These are phyloP conservation scores for Amniculicola lignicola DNA, from an alignment of 495 filamentous ascomycete species.

Conservation along the genomic window DNA sequence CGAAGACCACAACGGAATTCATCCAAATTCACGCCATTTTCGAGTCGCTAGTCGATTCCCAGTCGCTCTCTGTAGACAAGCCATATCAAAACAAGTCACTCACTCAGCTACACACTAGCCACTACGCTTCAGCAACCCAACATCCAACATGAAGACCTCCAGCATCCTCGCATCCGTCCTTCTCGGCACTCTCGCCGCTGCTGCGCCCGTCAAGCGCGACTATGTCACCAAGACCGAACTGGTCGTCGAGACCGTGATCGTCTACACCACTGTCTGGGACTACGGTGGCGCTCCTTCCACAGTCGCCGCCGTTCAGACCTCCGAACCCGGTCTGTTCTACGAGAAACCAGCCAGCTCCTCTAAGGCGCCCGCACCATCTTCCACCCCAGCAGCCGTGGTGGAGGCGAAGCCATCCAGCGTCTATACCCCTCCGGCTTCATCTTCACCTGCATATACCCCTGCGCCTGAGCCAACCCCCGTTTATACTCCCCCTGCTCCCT, in stretches of 20 bases:
- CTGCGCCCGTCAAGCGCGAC: slow-evolving; percentile 25
- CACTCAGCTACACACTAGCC: slow-evolving; percentile 4
- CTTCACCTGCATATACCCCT: neutral
- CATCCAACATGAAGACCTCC: slow-evolving; percentile 30
- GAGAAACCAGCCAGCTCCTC: slow-evolving; percentile 16
- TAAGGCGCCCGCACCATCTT: neutral
- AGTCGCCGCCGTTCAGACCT: neutral
- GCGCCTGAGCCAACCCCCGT: neutral
- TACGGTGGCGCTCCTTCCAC: neutral
- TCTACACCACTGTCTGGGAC: slow-evolving; percentile 26
- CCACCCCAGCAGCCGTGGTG: neutral
- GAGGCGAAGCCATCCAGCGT: neutral
- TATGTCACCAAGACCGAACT: slow-evolving; percentile 23
- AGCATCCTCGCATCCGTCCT: slow-evolving; percentile 23
- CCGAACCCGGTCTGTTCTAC: slow-evolving; percentile 18
- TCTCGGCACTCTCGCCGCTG: slow-evolving; percentile 19
- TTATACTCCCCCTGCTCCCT: neutral
- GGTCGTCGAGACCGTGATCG: slow-evolving; percentile 21
- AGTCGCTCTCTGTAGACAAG: slow-evolving; percentile 8
- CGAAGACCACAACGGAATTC: neutral
- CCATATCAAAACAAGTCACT: slow-evolving; percentile 8
- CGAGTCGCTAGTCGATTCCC: slow-evolving; percentile 31
- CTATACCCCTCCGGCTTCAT: neutral
- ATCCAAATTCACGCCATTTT: neutral
- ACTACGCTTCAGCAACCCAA: slow-evolving; percentile 22